phyloP scores from a whole-genome alignment of 495 filamentous ascomycete genomes.

The Aspergillus biplanus region DNA sequence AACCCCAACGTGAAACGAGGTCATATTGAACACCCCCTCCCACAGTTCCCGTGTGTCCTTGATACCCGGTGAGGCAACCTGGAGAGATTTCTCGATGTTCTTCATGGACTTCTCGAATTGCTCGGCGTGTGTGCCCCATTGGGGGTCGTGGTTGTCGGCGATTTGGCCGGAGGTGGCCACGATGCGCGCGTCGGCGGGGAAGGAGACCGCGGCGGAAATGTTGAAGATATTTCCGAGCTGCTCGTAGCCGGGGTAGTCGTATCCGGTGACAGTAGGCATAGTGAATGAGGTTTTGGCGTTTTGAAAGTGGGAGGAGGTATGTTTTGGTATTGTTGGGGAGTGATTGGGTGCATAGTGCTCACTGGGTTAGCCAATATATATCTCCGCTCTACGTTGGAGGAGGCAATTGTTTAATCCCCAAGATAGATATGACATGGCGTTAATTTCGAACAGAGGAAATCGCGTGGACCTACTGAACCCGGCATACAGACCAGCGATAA shows the following conservation, averaged over 20 bases:
- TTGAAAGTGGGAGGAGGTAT: neutral
- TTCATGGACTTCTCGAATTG: slow-evolving; percentile 1
- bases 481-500: slow-evolving; percentile 1
- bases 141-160: neutral
- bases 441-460: neutral
- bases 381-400: neutral
- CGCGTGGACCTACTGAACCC: neutral
- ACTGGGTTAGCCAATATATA: no score
- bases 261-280: neutral
- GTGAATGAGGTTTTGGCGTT: neutral
- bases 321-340: neutral
- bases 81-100: neutral
- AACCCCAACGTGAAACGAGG: neutral
- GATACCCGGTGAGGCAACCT: neutral
- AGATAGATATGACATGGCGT: neutral
- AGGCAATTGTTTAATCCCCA: neutral
- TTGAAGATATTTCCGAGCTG: neutral
- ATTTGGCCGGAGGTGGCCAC: slow-evolving; percentile 1
- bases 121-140: neutral
- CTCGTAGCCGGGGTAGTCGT: neutral
- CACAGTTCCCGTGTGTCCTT: neutral
- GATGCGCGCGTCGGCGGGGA: neutral
- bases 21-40: slow-evolving; percentile 2
- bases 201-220: neutral
- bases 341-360: no score